phyloP scores from a whole-genome alignment of 148 eudicot genomes.

The Rhododendron griersonianum region DNA sequence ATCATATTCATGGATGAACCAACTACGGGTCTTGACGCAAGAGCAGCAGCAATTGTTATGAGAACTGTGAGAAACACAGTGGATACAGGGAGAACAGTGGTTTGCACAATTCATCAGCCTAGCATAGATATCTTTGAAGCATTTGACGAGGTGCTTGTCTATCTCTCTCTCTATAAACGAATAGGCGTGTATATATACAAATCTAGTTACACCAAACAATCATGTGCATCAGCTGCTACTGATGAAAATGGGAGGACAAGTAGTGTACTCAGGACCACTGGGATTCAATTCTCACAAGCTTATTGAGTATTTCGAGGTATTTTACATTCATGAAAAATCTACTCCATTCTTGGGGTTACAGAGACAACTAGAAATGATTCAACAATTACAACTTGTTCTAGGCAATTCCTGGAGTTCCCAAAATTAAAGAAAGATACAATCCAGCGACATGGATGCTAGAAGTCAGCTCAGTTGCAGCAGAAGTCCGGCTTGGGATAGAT shows the following conservation, averaged over 20 bases:
- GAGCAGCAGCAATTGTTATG: constrained; percentile 62
- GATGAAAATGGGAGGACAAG: constrained; percentile 38
- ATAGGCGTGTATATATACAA: not conserved
- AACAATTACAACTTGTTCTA: not conserved
- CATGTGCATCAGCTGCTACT: constrained; percentile 23
- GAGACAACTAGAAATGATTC: not conserved
- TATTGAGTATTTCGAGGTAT: constrained; percentile 42
- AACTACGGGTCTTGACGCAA: constrained; percentile 52
- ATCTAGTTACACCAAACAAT: not conserved
- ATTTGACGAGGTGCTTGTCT: constrained; percentile 39
- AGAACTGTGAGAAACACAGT: constrained; percentile 49
- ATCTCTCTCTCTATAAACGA: not conserved
- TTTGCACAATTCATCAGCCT: constrained; percentile 57
- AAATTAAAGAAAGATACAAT: constrained; percentile 43
- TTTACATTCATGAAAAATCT: not conserved
- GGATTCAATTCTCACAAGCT: constrained; percentile 37
- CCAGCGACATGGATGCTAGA: constrained; percentile 64
- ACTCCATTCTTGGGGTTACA: not conserved
- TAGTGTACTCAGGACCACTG: constrained; percentile 39
- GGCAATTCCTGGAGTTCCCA: constrained; percentile 37
- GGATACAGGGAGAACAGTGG: constrained; percentile 50
- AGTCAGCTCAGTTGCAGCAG: constrained; percentile 35
- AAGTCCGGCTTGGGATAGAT: constrained; percentile 27
- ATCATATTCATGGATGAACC: constrained; percentile 62
- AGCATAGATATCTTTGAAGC: constrained; percentile 56